These are phyloP conservation scores for Leccinum rimulosum DNA, from an alignment of 768 basidiomycete species.

Conservation along the genomic window DNA sequence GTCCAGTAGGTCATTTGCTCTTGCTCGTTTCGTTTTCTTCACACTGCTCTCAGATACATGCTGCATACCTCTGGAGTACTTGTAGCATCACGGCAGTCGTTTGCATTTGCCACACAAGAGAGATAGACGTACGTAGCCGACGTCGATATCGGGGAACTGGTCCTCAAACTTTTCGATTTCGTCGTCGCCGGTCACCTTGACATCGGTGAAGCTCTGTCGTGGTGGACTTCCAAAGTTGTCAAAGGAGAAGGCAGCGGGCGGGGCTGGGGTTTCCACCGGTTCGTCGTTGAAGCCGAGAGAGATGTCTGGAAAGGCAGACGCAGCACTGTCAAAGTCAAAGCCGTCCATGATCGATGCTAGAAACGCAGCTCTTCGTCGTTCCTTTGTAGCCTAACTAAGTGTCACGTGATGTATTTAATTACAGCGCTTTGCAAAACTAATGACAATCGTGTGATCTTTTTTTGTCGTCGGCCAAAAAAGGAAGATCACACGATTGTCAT, in stretches of 20 bases:
- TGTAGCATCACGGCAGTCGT: too few species aligned
- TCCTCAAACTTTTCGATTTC: conserved; percentile 84
- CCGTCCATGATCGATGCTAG: conserved; percentile 29
- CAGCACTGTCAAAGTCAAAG: conserved; percentile 81
- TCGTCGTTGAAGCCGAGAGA: conserved; percentile 51
- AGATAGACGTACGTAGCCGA: conserved; percentile 36
- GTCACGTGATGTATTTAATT: conserved; percentile 12
- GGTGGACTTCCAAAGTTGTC: conserved; percentile 59
- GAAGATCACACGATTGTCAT: too few species aligned
- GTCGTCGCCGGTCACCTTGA: conserved; percentile 83
- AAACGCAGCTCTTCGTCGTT: background rate
- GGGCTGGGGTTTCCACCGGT: conserved; percentile 28
- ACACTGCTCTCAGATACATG: too few species aligned
- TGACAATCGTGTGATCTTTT: too few species aligned
- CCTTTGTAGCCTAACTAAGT: background rate
- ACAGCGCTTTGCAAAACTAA: too few species aligned
- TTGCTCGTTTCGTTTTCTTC: too few species aligned
- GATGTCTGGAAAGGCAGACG: conserved; percentile 83
- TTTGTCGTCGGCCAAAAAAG: too few species aligned
- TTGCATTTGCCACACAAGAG: background rate
- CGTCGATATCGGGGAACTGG: conserved; percentile 80
- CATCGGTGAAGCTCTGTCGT: conserved; percentile 41
- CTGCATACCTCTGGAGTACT: too few species aligned
- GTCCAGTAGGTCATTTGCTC: too few species aligned
- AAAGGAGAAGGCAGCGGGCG: conserved; percentile 56